Percentiles rank a stretch among this genome's conserved stretches.
Evolutionary conservation across 176 grass and related monocot species (phyloP).

Genomic region (Pontederia crassipes): DNA sequence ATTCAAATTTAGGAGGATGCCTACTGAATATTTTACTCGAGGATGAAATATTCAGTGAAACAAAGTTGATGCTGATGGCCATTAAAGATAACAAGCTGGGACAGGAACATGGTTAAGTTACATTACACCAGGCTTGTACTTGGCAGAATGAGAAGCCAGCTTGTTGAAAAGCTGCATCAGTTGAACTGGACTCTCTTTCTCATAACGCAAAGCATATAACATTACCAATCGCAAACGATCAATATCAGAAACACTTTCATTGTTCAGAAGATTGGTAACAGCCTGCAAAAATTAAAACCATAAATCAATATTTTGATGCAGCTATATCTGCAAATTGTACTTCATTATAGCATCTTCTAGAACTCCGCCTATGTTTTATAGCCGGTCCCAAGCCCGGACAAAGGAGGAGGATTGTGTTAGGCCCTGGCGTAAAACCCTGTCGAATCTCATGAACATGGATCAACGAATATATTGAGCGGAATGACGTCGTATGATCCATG

Average conservation of each 20-base stretch:
- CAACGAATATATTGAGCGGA: too few species aligned
- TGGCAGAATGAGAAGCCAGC: conserved; percentile 81
- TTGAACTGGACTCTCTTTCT: conserved; percentile 98
- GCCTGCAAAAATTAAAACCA: conserved; percentile 36
- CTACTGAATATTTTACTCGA: too few species aligned
- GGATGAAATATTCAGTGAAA: too few species aligned
- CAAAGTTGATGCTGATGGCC: too few species aligned
- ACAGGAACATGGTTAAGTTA: conserved; percentile 19
- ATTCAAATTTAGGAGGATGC: too few species aligned
- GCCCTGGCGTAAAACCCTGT: too few species aligned
- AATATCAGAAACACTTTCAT: conserved; percentile 84
- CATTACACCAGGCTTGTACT: conserved; percentile 94
- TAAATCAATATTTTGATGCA: conserved; percentile 12
- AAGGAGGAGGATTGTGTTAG: too few species aligned
- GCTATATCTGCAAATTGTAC: conserved; percentile 2
- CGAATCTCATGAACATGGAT: too few species aligned
- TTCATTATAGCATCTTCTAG: not conserved
- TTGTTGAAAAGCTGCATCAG: conserved; percentile 99
- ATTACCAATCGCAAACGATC: conserved; percentile 76
- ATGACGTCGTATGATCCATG: too few species aligned
- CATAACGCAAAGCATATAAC: conserved; percentile 91
- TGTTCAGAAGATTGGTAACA: conserved; percentile 79
- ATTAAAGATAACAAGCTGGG: not conserved
- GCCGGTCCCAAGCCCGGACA: too few species aligned
- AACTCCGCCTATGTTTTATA: too few species aligned